Evolutionary conservation across 2,329 filamentous ascomycete species (phyloP), one percentile per base, ranked within the genome.

Genomic region (Colletotrichum sublineola): DNA sequence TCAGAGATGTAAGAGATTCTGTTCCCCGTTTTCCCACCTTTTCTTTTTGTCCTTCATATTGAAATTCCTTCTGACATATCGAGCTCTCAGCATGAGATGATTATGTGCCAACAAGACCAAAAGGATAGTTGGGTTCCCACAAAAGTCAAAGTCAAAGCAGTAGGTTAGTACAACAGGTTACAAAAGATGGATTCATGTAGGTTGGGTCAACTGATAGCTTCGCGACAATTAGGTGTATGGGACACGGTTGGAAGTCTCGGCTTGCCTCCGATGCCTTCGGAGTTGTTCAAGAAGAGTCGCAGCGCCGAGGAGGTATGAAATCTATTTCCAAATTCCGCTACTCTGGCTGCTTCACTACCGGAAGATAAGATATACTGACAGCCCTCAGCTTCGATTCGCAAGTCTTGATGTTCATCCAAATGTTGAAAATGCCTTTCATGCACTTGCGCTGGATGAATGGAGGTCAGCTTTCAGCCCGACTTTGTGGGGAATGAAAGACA

Each of bases 351-450:
- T n/a, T n/a, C n/a, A n/a, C n/a, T n/a, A n/a, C n/a, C n/a, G n/a
- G n/a, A n/a, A n/a, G n/a, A n/a, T n/a, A n/a, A n/a, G n/a, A n/a
- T n/a, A n/a, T n/a, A n/a, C 24, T 63, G 5, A 53, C 52, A 38
- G 3, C 3, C 2, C 9, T 4, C 40, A 75, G 74, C 64, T 75
- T 7, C 75, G 73, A 6, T 75, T 73, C 31, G 62, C 75, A 63
- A 73, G 78, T 56, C 24, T 66, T 20, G 60, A 71, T 18, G 72
- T 77, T 12, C 71, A 77, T 18, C 40, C 56, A 74, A 77, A 79
- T n/a, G 79, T 89, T 5, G 84, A 87, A 50, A 84, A 89, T 71
- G 87, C 87, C 1, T 89, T 88, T 73, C 87, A 89, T 56, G 87
- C 87, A 0, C 79, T 89, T 0, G 87, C 86, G 2, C 80, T 89